These are phyloP conservation scores for Myriosclerotinia duriaeana DNA, from an alignment of 2,329 filamentous ascomycete species.

Conservation along the genomic window DNA sequence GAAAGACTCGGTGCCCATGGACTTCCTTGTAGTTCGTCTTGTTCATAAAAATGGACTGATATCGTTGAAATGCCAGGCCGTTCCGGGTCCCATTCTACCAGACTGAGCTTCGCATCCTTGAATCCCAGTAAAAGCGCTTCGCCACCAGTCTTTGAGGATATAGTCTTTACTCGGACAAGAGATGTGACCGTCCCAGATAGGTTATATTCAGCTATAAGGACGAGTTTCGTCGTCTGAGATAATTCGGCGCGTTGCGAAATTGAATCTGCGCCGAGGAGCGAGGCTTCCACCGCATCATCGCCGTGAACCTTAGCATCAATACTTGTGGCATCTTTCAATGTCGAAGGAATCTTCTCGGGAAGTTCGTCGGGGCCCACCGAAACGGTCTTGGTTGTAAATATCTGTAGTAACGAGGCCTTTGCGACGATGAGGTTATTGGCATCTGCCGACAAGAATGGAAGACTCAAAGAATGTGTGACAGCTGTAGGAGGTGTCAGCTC, in stretches of 20 bases:
- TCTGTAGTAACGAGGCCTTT: constrained; percentile 88
- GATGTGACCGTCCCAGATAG: constrained; percentile 83
- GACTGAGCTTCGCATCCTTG: constrained; percentile 86
- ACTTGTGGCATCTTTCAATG: constrained; percentile 47
- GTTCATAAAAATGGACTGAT: constrained; percentile 97
- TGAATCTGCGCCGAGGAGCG: constrained; percentile 63
- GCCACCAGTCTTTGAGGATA: constrained; percentile 73
- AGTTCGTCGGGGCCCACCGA: constrained; percentile 55
- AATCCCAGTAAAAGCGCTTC: constrained; percentile 82
- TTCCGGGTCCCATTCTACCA: constrained; percentile 90
- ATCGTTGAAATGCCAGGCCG: constrained; percentile 77
- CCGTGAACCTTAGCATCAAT: constrained; percentile 54
- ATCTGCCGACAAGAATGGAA: constrained; percentile 74
- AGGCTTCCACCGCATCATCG: constrained; percentile 64
- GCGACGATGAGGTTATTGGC: constrained; percentile 86
- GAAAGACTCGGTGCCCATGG: constrained; percentile 78
- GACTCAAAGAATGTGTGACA: constrained; percentile 80
- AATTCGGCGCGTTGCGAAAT: constrained; percentile 62
- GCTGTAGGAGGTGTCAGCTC: constrained; percentile 93
- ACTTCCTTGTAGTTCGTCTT: constrained; percentile 79
- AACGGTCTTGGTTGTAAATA: constrained; percentile 74
- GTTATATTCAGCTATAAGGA: constrained; percentile 80
- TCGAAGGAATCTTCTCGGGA: constrained; percentile 31
- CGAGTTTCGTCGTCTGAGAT: constrained; percentile 70
- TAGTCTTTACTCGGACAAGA: constrained; percentile 72